phyloP scores from a whole-genome alignment of 148 eudicot species.

The Vaccinium darrowii region DNA sequence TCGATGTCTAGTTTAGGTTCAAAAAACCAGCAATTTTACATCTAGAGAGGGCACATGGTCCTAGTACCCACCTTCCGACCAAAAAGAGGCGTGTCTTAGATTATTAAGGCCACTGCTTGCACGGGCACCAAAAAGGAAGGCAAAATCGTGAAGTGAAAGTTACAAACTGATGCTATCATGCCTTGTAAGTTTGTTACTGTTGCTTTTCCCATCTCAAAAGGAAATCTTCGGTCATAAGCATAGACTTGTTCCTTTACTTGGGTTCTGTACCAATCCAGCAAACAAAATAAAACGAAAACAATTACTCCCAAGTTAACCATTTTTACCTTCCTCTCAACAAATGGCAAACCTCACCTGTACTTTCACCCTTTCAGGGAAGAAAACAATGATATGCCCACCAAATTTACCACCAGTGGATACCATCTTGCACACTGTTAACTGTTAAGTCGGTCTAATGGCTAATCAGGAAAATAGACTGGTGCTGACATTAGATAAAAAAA shows the following conservation, averaged over 20 bases:
- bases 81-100: background rate
- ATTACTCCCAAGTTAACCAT: too few species aligned
- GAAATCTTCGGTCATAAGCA: background rate
- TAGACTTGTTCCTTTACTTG: background rate
- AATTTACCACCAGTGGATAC: background rate
- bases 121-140: background rate
- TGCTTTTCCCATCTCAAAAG: background rate
- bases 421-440: background rate
- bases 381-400: background rate
- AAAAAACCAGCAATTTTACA: background rate
- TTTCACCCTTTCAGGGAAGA: background rate
- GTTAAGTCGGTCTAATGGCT: background rate
- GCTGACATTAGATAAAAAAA: background rate
- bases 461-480: background rate
- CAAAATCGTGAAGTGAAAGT: background rate
- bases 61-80: background rate
- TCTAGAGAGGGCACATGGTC: background rate
- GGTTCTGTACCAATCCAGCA: background rate
- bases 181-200: background rate
- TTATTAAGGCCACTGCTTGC: background rate
- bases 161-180: background rate
- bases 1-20: background rate
- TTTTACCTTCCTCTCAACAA: background rate
- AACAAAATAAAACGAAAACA: too few species aligned
- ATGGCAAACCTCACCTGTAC: background rate